Base-by-base conservation (phyloP, 768 basidiomycete genomes). In the Russula abietina region DNA sequence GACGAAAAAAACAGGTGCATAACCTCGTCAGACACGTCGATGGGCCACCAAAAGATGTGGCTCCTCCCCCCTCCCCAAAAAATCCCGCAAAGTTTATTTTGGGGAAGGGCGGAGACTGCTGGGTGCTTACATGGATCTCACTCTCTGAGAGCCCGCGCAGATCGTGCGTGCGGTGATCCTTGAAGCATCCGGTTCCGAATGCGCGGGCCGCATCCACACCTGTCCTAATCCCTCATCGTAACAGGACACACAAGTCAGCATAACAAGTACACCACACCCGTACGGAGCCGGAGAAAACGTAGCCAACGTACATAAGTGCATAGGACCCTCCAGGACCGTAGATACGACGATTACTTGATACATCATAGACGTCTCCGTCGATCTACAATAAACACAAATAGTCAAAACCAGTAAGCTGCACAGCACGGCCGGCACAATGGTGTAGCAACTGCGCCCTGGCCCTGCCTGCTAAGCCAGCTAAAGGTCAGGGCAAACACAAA, bases 131-230 rank as follows among this genome's bases (percentile, higher is more conserved):
- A 71, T 78, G 73, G 65, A 88, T 72, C 75, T 98, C 91, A 62
- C 76, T 73, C 56, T 87, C 84, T 39, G 78, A 80, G 68, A 98
- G 74, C 17, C 89, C 96, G 65, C 95, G 86, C 64, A 88, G 77
- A 76, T 98, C 95, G 75, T 97, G 89, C 43, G 94, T 98, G 50
- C 85, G 83, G 75, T 98, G 95, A 4, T 84, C 84, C 69, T 85
- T 81, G 78, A 98, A 97, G 73, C 95, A 98, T 11, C 94, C 94
- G 2, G 95, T 98, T 50, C 83, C 91, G 73, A 93, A 98, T 0
- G 94, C 89, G 68, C 95, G 79, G 30, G 91, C 89, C n/a, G 91
- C 93, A 73, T 98, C 94, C 57, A 81, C 74, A 14, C 95, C 94
- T 66, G 91, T 86, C 75, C 90, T 82, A 67, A 36, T 22, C n/a